Conservation (phyloP, 805 yeast genomes). For the Ogataea parapolymorpha region DNA sequence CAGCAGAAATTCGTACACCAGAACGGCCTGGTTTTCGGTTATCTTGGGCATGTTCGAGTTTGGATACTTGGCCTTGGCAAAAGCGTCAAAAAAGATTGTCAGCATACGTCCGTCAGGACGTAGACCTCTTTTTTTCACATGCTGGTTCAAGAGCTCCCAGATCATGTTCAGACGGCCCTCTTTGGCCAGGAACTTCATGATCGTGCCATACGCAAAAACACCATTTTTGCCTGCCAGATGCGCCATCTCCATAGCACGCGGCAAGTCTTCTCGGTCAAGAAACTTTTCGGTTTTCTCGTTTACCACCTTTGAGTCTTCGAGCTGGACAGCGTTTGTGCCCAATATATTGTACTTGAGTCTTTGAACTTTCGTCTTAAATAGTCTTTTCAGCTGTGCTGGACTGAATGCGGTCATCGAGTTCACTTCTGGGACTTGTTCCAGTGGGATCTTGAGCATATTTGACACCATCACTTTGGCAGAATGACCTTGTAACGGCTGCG, state of each 20-base stretch:
- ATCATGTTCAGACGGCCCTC: slow-evolving; percentile 46
- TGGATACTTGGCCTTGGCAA: slow-evolving; percentile 32
- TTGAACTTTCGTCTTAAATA: slow-evolving; percentile 33
- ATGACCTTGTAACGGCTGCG: slow-evolving; percentile 22
- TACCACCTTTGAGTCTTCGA: slow-evolving; percentile 56
- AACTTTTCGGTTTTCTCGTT: slow-evolving; percentile 52
- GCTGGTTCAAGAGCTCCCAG: slow-evolving; percentile 43
- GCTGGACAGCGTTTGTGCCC: slow-evolving; percentile 56
- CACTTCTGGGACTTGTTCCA: slow-evolving; percentile 17
- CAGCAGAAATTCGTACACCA: slow-evolving; percentile 32
- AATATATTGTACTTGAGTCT: slow-evolving; percentile 50
- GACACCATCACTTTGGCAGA: slow-evolving; percentile 29
- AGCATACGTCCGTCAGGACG: slow-evolving; percentile 47
- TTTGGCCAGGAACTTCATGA: slow-evolving; percentile 47
- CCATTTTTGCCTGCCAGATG: slow-evolving; percentile 38
- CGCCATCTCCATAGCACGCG: slow-evolving; percentile 43
- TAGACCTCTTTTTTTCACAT: slow-evolving; percentile 60
- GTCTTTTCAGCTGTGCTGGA: slow-evolving; percentile 24
- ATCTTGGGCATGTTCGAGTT: slow-evolving; percentile 16
- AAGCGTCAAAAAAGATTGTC: slow-evolving; percentile 45
- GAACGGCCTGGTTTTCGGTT: slow-evolving; percentile 34
- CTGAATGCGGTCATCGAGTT: slow-evolving; percentile 27
- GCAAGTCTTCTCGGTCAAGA: slow-evolving; percentile 44
- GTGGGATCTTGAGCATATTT: slow-evolving; percentile 17
- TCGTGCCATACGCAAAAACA: slow-evolving; percentile 59